Percentiles rank a stretch among this genome's conserved stretches.
Conservation (phyloP, 768 basidiomycete genomes). For the Paxillus involutus region DNA sequence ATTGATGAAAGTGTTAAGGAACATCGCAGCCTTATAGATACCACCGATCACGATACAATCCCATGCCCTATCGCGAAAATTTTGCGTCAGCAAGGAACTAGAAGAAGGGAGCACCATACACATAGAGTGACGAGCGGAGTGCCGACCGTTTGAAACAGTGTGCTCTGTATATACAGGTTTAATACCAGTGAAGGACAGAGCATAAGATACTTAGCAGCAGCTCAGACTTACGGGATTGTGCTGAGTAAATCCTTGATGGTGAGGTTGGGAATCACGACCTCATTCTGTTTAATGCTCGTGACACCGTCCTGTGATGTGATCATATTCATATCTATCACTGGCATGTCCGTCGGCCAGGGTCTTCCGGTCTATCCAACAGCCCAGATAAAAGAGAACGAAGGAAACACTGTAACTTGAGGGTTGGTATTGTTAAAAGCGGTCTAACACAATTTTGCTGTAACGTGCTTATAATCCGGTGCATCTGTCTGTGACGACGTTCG, state of each 20-base stretch:
- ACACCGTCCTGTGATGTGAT: too few species aligned
- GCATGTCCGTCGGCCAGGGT: too few species aligned
- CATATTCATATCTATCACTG: too few species aligned
- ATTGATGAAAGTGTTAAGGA: constrained; percentile 62
- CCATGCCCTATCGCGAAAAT: constrained; percentile 52
- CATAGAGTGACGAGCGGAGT: constrained; percentile 66
- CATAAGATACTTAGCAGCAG: too few species aligned
- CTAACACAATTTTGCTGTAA: too few species aligned
- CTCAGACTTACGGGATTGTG: constrained; percentile 79
- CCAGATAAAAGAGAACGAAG: too few species aligned
- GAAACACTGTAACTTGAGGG: too few species aligned
- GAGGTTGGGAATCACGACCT: constrained; percentile 75
- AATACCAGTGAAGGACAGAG: not conserved
- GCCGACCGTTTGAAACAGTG: constrained; percentile 94
- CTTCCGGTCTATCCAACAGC: too few species aligned
- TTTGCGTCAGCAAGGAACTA: constrained; percentile 10
- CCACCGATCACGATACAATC: constrained; percentile 70
- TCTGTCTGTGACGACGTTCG: too few species aligned
- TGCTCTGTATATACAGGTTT: constrained; percentile 41
- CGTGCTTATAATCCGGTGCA: too few species aligned
- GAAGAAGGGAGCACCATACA: constrained; percentile 46
- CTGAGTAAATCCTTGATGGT: constrained; percentile 84
- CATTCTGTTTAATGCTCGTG: too few species aligned
- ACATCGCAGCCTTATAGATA: constrained; percentile 66
- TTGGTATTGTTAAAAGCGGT: too few species aligned